Evolutionary conservation across 1,139 yeast genomes (phyloP), one percentile per base, ranked within the genome.

Genomic region (Trichomonascaceae sp.): DNA sequence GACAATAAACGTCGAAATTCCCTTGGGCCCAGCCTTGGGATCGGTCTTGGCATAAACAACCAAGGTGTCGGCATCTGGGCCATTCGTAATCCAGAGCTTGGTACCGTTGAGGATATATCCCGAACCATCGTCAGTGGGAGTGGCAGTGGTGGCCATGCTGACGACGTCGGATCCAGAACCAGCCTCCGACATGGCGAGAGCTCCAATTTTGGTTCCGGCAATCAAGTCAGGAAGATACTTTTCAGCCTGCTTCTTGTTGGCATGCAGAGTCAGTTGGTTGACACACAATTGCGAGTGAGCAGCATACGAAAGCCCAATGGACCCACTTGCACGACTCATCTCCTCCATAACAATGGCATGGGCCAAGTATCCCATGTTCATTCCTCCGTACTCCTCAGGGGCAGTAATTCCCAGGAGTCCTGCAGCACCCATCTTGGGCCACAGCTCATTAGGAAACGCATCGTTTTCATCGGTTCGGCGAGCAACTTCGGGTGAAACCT

Each of bases 51-150:
- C 59, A 33, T 55, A 55, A 4, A 54, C 56, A 1, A 54, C 56
- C 18, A 54, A 34, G 11, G 47, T 44, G 38, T 54, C 56, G 13
- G 59, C 58, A 32, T 53, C 57, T 3, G 58, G 58, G 8, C 59
- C 59, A 40, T 54, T 54, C 28, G 59, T 54, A 44, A 56, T 56
- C 60, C 60, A 56, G 48, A 56, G 47, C 43, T 56, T 56, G 26
- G 58, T 46, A 5, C 60, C 60, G 36, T 54, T 56, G 28, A 56
- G 42, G n/a, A 48, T 31, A 36, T 51, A 56, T 1, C 57, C 57
- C 2, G 46, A 43, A 8, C 52, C 53, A 30, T 49, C 57, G 27
- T 50, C 53, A 15, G 54, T 43, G 15, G 39, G 42, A 18, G 37
- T 43, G 17, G 59, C 59, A 18, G 46, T 43, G 4, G 59, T 52